Base-by-base conservation (phyloP, 1,139 yeast genomes). In the Diutina mesorugosa region DNA sequence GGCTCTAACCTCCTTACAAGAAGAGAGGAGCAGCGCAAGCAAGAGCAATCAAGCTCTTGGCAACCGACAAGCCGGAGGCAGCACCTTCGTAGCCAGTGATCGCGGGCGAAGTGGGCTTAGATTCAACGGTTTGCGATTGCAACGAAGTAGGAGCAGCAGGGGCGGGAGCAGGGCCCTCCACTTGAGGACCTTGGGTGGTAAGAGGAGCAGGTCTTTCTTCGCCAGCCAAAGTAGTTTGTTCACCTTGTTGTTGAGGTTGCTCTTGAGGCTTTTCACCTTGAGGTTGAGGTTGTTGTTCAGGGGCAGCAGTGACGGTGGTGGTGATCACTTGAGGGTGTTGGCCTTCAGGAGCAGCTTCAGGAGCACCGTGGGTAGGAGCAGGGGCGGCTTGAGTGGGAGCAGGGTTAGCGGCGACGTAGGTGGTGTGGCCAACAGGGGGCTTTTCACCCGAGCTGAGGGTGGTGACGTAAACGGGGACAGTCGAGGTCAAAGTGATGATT, bases 341-440 rank as follows among this genome's bases (percentile, higher is more conserved):
- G 26, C 26, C 26, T 21, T 35, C n/a, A n/a, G 53, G 16, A 29
- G 51, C 35, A 7, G 12, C 51, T n/a, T 29, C 51, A n/a, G 41
- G 45, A 7, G 16, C 53, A 18, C 45, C 18, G 16, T 50, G 45
- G 18, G 41, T 26, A n/a, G 18, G 18, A n/a, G 16, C 18, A 18
- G 48, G 26, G 29, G 16, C 29, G 29, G 29, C 48, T 6, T 10
- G 8, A 16, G 48, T 46, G 29, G 29, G 28, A 21, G 48, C 14
- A 12, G 28, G 30, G 8, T n/a, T 32, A 14, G 28, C 45, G 28
- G 18, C 7, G 3, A 50, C 28, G 45, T 32, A 32, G 21, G 53
- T 50, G 53, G 53, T 50, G 53, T 50, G 45, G 45, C 29, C 45
- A 50, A 16, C 29, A 30, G 53, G 53, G 16, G 53, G 53, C 16